Percentiles rank a stretch among this genome's conserved stretches.
phyloP scores from a whole-genome alignment of 1,139 yeast genomes.

The Waltiozyma solani region DNA sequence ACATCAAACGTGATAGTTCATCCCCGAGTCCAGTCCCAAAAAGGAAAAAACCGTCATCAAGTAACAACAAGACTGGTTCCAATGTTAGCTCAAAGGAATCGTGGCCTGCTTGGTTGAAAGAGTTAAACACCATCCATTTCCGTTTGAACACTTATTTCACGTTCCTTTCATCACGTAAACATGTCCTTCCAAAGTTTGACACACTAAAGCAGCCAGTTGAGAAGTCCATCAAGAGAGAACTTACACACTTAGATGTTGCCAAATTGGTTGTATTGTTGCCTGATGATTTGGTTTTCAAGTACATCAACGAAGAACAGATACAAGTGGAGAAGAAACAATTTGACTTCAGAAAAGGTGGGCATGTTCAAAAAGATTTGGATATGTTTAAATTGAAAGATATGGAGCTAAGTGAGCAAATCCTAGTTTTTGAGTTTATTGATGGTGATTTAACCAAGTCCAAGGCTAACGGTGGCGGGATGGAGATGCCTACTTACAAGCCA shows the following conservation, averaged over 20 bases:
- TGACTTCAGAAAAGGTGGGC: conserved; percentile 32
- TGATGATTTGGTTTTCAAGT: conserved; percentile 55
- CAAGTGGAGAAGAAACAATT: conserved; percentile 37
- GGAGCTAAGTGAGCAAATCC: conserved; percentile 33
- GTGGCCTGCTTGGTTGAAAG: conserved; percentile 23
- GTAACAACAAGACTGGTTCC: too few species aligned
- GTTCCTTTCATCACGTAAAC: conserved; percentile 43
- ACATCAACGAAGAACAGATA: conserved; percentile 65
- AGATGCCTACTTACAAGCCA: conserved; percentile 34
- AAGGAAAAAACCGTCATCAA: too few species aligned
- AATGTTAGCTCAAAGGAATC: too few species aligned
- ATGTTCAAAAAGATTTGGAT: conserved; percentile 36
- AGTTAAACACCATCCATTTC: conserved; percentile 33
- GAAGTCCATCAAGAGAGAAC: conserved; percentile 28
- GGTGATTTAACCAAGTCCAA: conserved; percentile 39
- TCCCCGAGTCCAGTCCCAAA: too few species aligned
- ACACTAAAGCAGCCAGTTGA: conserved; percentile 38
- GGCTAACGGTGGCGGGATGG: conserved; percentile 25
- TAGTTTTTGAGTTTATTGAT: conserved; percentile 74
- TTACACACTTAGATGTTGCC: conserved; percentile 46
- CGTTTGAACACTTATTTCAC: conserved; percentile 46
- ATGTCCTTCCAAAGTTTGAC: conserved; percentile 44
- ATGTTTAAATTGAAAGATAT: conserved; percentile 35
- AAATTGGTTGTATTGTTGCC: conserved; percentile 56
- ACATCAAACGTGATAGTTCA: too few species aligned